phyloP scores from a whole-genome alignment of 2,329 filamentous ascomycete genomes.

The Aspergillus intermedius region DNA sequence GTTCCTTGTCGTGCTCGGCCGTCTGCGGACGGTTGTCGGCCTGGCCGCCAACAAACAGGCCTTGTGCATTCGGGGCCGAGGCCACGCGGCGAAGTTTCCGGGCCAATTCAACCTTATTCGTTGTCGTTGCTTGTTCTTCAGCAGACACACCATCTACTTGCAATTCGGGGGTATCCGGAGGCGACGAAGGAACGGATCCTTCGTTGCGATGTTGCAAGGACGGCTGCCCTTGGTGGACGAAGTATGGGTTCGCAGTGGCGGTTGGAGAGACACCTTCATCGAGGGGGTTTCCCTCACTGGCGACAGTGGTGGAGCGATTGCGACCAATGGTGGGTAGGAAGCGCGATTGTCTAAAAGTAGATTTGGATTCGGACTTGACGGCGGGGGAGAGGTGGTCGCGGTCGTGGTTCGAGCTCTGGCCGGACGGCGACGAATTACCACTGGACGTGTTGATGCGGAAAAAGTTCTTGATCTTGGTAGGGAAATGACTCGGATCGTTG shows the following conservation, averaged over 20 bases:
- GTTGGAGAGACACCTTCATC: constrained; percentile 88
- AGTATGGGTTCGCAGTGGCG: constrained; percentile 93
- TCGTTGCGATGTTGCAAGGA: constrained; percentile 92
- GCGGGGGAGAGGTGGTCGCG: constrained; percentile 37
- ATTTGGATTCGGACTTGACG: constrained; percentile 57
- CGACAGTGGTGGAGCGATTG: constrained; percentile 81
- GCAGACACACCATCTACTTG: constrained; percentile 65
- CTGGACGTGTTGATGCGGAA: constrained; percentile 58
- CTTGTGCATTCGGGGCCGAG: constrained; percentile 94
- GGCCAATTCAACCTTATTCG: constrained; percentile 88
- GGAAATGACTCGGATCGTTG: constrained; percentile 45
- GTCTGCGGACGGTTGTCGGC: constrained; percentile 68
- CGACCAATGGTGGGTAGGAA: constrained; percentile 84
- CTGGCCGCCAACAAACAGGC: constrained; percentile 64
- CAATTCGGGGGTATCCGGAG: constrained; percentile 78
- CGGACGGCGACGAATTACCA: constrained; percentile 35
- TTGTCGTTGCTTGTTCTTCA: constrained; percentile 61
- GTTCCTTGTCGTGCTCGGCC: constrained; percentile 79
- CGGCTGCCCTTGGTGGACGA: constrained; percentile 90
- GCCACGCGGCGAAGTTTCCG: constrained; percentile 88
- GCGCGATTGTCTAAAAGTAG: constrained; percentile 71
- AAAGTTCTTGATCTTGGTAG: constrained; percentile 62
- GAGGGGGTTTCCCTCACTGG: constrained; percentile 84
- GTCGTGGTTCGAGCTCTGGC: constrained; percentile 17
- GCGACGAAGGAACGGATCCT: constrained; percentile 83